phyloP scores from a whole-genome alignment of 495 filamentous ascomycete species.

The Penicillium pancosmium region DNA sequence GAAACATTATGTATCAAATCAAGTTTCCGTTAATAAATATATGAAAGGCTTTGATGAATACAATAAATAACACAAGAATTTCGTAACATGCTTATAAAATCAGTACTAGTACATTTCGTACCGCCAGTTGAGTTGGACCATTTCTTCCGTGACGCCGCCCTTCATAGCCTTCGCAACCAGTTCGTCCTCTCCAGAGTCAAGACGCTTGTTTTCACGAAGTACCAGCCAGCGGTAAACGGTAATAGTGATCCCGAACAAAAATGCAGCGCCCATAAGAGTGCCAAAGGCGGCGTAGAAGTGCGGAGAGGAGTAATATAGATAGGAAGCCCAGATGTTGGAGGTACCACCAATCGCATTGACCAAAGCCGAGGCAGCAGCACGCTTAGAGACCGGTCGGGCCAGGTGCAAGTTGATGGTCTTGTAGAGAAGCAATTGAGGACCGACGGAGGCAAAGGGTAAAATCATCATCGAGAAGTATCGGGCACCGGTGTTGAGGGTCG shows the following conservation, averaged over 20 bases:
- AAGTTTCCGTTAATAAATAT: background rate
- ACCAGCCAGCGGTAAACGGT: constrained; percentile 41
- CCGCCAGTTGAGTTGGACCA: constrained; percentile 43
- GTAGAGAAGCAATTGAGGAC: constrained; percentile 33
- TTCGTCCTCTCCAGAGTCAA: constrained; percentile 36
- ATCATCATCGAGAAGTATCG: constrained; percentile 37
- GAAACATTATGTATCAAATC: constrained; percentile 6
- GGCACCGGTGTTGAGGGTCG: constrained; percentile 26
- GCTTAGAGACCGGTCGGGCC: constrained; percentile 30
- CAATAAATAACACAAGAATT: background rate
- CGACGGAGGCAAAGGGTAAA: constrained; percentile 33
- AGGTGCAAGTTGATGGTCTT: constrained; percentile 36
- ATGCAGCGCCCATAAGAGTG: constrained; percentile 35
- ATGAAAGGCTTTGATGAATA: background rate
- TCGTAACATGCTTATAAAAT: background rate
- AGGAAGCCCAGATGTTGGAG: constrained; percentile 43
- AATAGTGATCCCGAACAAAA: constrained; percentile 34
- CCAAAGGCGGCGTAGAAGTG: constrained; percentile 43
- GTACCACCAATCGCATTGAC: constrained; percentile 41
- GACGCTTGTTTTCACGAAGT: constrained; percentile 34
- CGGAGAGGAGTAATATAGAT: constrained; percentile 38
- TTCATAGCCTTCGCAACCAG: constrained; percentile 37
- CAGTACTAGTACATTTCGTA: constrained; percentile 45
- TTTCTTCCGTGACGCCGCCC: constrained; percentile 44
- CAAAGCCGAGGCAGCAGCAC: constrained; percentile 32